phyloP scores from a whole-genome alignment of 2,329 filamentous ascomycete species.

The Fusarium mexicanum region DNA sequence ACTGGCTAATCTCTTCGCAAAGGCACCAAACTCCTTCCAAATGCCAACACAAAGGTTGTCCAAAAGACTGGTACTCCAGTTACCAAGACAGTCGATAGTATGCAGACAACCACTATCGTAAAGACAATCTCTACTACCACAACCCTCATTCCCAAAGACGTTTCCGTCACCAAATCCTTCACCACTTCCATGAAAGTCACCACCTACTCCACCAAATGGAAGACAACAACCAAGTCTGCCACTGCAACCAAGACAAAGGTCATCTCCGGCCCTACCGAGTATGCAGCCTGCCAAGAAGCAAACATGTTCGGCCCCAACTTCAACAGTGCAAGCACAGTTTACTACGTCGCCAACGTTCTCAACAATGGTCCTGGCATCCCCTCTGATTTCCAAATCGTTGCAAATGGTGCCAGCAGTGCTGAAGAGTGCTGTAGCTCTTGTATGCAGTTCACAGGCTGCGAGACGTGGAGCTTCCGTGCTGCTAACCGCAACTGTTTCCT shows the following conservation, averaged over 20 bases:
- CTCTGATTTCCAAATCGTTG: conserved; percentile 3
- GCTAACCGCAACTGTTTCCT: conserved; percentile 15
- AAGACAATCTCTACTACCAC: background rate
- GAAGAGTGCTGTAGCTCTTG: conserved; percentile 3
- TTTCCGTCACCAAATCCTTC: background rate
- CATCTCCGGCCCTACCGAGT: background rate
- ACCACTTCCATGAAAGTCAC: background rate
- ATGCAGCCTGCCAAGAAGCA: background rate
- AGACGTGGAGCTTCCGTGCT: background rate
- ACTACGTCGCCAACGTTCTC: conserved; percentile 6
- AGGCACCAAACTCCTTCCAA: background rate
- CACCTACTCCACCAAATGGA: background rate
- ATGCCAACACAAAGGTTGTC: background rate
- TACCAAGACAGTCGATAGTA: background rate
- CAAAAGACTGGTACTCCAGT: background rate
- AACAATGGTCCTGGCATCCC: conserved; percentile 9
- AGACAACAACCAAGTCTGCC: background rate
- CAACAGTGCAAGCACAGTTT: conserved; percentile 5
- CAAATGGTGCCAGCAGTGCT: background rate
- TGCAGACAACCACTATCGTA: background rate
- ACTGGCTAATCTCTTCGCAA: accelerated
- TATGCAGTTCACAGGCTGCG: conserved; percentile 3
- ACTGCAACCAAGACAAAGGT: conserved; percentile 1
- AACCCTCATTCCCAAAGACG: conserved; percentile 6
- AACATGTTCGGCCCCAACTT: conserved; percentile 14